A percentile compares a stretch with the other conserved stretches of the same genome.
phyloP scores from a whole-genome alignment of 176 grass and related monocot species.

The Zoysia japonica region DNA sequence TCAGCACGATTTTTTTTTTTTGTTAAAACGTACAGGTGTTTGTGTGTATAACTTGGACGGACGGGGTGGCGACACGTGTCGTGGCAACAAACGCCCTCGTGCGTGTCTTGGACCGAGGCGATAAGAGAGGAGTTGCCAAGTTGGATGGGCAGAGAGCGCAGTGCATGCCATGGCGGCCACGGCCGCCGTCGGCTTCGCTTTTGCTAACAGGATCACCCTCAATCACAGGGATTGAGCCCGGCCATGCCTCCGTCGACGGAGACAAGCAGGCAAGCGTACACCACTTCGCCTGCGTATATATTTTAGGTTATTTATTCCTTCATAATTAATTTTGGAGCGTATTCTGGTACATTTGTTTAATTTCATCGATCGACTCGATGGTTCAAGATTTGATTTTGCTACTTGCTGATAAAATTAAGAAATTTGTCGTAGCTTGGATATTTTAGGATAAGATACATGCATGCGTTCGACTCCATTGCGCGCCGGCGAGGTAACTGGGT shows the following conservation, averaged over 20 bases:
- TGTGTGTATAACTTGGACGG: neutral
- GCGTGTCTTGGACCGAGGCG: slow-evolving; percentile 28
- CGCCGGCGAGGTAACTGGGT: neutral
- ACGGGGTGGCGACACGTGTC: slow-evolving; percentile 20
- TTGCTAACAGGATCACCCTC: slow-evolving; percentile 43
- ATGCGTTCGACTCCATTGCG: neutral
- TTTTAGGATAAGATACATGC: neutral
- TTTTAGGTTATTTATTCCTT: neutral
- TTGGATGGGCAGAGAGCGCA: neutral
- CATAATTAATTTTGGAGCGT: neutral
- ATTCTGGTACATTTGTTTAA: neutral
- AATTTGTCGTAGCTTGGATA: neutral
- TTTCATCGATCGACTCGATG: neutral
- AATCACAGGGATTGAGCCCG: slow-evolving; percentile 42
- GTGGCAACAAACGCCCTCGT: neutral
- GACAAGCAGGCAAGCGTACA: slow-evolving; percentile 23
- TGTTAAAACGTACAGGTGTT: too few species aligned
- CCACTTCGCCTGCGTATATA: neutral
- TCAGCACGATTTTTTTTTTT: neutral
- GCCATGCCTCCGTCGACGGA: slow-evolving; percentile 51
- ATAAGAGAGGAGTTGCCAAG: slow-evolving; percentile 20
- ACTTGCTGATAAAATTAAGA: neutral
- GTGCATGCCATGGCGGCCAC: slow-evolving; percentile 16
- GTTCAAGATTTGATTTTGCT: neutral
- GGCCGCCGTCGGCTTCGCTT: slow-evolving; percentile 34